phyloP scores from a whole-genome alignment of 208 protist species.

The Acanthamoeba triangularis region DNA sequence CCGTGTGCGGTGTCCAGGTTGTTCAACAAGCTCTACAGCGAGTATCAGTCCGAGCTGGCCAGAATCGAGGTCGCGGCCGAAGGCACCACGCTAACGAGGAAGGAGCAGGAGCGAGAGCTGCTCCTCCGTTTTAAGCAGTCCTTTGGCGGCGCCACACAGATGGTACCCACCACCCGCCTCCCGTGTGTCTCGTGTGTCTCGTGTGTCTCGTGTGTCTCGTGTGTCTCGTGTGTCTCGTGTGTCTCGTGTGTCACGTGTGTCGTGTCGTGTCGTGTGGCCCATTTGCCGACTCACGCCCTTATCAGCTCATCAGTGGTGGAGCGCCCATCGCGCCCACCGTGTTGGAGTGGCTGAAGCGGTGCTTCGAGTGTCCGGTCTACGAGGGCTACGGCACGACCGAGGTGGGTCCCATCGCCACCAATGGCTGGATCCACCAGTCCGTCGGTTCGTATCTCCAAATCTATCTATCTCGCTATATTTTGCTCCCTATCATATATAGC shows the following conservation, averaged over 20 bases:
- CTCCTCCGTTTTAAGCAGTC: background rate
- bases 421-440: background rate
- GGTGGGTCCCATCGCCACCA: slow-evolving; percentile 20
- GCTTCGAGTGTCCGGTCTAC: slow-evolving; percentile 14
- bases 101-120: background rate
- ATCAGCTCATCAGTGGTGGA: slow-evolving; percentile 38
- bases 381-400: slow-evolving; percentile 66
- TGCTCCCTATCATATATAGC: too few species aligned
- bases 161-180: background rate
- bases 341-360: slow-evolving; percentile 2
- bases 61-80: background rate
- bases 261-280: too few species aligned
- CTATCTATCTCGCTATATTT: too few species aligned
- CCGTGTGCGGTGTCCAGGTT: background rate
- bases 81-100: background rate
- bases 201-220: background rate
- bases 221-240: background rate
- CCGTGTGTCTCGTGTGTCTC: background rate
- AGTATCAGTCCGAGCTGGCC: background rate
- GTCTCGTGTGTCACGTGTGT: background rate
- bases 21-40: slow-evolving; percentile 64
- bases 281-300: background rate
- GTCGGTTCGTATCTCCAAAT: background rate
- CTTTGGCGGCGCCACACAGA: slow-evolving; percentile 10
- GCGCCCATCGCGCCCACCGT: background rate